Conservation (phyloP, 1,139 yeast species). For the Geotrichum cucujoidarum region DNA sequence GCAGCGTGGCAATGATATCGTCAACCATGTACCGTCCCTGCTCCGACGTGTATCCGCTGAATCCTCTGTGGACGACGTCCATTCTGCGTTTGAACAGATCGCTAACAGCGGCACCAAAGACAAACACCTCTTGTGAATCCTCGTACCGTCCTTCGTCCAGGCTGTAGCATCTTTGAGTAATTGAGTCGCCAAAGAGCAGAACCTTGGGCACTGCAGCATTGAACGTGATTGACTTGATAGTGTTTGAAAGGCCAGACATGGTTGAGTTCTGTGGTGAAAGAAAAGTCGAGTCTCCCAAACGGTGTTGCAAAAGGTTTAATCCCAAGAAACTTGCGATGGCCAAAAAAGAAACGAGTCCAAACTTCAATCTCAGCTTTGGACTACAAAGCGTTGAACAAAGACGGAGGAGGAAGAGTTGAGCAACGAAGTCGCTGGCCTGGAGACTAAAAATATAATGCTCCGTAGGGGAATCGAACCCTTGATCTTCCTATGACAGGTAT, state of each 20-base stretch:
- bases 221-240: slow-evolving; percentile 12
- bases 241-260: no score
- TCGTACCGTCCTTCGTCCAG: slow-evolving; percentile 22
- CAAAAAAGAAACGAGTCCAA: no score
- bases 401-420: no score
- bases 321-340: no score
- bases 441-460: slow-evolving; percentile 16
- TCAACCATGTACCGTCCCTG: slow-evolving; percentile 39
- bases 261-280: no score
- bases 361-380: no score
- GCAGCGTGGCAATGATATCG: slow-evolving; percentile 11
- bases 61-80: slow-evolving; percentile 57
- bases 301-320: no score
- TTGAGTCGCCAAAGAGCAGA: slow-evolving; percentile 61
- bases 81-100: slow-evolving; percentile 37
- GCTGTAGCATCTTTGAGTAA: slow-evolving; percentile 46
- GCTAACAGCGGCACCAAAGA: slow-evolving; percentile 15
- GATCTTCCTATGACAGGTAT: slow-evolving; percentile 19
- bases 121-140: neutral
- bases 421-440: no score
- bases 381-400: no score
- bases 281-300: no score
- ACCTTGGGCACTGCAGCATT: slow-evolving; percentile 38
- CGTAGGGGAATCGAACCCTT: slow-evolving; percentile 21
- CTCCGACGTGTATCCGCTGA: slow-evolving; percentile 53